Base-by-base conservation (phyloP, 768 basidiomycete genomes). In the Clitopilus hobsonii region DNA sequence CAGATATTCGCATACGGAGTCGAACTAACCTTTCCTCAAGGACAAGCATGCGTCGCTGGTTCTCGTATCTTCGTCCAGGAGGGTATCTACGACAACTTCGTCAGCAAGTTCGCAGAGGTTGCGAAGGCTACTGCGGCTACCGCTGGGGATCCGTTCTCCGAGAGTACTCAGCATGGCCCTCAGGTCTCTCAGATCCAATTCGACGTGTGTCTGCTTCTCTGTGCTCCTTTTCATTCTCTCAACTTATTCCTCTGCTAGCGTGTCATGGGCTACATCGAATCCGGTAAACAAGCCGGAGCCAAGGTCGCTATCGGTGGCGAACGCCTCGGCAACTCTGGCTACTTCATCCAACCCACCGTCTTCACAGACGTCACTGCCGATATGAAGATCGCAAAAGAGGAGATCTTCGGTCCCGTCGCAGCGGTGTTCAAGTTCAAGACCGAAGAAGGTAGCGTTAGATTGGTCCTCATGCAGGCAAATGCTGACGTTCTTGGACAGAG, bases 31-130 rank as follows among this genome's bases (percentile, higher is more conserved):
- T 80, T 68, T 67, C 86, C 84, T 62, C 80, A 82, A 57, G 89
- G 92, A 22, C 91, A 94, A 69, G 75, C 78, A 14, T 94, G 92
- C 72, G 83, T 82, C 60, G 90, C 90, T 10, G 88, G 91, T 8
- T 88, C 90, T 20, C 82, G 93, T 57, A 84, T 94, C 63, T 92
- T 79, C 63, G 89, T 94, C 4, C 91, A 94, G 64, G 84, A 79
- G 56, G 71, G 74, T 2, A 82, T 94, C 61, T 93, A 94, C 71
- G 91, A 94, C 68, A 67, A 83, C 58, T 93, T 94, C 75, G 62
- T 93, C 52, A 62, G 69, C 51, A 68, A 49, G 27, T 57, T 57
- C 18, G 38, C 47, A 10, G 38, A 38, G 13, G 47, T 49, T 7
- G 52, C 56, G 4, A 53, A 54, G 29, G 27, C 20, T 7, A 20